Evolutionary conservation across 1,284 basidiomycete genomes (phyloP), one percentile per base, ranked within the genome.

Genomic region (Naganishia liquefaciens): DNA sequence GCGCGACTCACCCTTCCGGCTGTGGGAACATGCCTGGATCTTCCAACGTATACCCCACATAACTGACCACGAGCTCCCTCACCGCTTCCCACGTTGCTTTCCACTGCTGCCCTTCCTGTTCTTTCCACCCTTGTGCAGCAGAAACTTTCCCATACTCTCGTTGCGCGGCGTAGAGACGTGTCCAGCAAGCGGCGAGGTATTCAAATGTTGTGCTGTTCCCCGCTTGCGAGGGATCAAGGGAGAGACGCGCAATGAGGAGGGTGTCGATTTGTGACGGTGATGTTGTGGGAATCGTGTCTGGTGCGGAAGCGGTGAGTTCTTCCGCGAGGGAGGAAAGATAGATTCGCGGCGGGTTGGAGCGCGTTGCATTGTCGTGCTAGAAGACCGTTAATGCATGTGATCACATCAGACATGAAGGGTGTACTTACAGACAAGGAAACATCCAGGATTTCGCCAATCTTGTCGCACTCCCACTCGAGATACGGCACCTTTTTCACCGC

Each of bases 11-110:
- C 86, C 84, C 84, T 65, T 78, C 68, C 0, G 93, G 91, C 73
- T 93, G 90, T 53, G 92, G 90, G 71, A 99, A 98, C 89, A 98
- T 94, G 50, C 76, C 76, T 0, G 94, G 91, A 68, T 94, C 93
- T 77, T 95, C 91, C 10, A 99, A 80, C 17, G 87, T 89, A 65
- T 98, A 83, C 9, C 94, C 94, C 15, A 88, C 85, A 77, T 99
- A 99, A 61, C 90, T 93, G 67, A 97, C 86, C 62, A 99, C 78
- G 19, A 98, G 82, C 60, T 88, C 84, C 46, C 88, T 87, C 30
- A 91, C 77, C 72, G 88, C 90, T 51, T 91, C 88, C 11, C 92
- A 81, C 2, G 86, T 78, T 30, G 75, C 77, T 6, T 85, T 79
- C 43, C 90, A 90, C 68, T 80, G 79, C 64, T 86, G 83, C 11